phyloP scores from a whole-genome alignment of 352 stramenopile genomes.

The Globisporangium alternatum region DNA sequence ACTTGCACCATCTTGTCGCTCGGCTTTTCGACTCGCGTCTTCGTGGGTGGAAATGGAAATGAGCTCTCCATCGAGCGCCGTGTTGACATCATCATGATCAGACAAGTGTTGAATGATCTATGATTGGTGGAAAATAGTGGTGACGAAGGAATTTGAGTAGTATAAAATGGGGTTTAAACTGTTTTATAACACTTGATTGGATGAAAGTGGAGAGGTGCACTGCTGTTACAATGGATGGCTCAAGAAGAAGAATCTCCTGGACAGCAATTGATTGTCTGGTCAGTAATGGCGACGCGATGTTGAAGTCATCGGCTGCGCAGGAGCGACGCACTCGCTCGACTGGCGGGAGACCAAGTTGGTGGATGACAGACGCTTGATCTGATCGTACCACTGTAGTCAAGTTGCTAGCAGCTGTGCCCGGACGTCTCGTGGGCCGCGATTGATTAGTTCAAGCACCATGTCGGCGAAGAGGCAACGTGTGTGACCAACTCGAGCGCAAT shows the following conservation, averaged over 20 bases:
- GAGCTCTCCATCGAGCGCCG: not conserved
- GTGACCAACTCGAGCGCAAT: too few species aligned
- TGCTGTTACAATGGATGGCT: not conserved
- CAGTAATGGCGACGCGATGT: not conserved
- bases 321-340: not conserved
- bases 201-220: not conserved
- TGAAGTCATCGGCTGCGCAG: not conserved
- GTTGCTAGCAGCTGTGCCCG: too few species aligned
- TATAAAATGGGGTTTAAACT: not conserved
- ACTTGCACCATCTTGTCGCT: slow-evolving; percentile 57
- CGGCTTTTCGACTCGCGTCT: not conserved
- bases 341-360: not conserved
- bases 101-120: not conserved
- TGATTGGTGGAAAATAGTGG: not conserved
- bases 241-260: slow-evolving; percentile 12
- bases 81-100: not conserved
- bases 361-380: not conserved
- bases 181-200: not conserved
- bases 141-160: not conserved
- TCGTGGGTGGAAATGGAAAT: not conserved
- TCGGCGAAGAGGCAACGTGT: too few species aligned
- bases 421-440: too few species aligned
- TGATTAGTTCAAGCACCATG: too few species aligned
- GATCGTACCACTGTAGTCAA: not conserved
- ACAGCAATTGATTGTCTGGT: not conserved